Base-by-base conservation (phyloP, 1,284 basidiomycete species). In the Cystobasidiaceae sp. region DNA sequence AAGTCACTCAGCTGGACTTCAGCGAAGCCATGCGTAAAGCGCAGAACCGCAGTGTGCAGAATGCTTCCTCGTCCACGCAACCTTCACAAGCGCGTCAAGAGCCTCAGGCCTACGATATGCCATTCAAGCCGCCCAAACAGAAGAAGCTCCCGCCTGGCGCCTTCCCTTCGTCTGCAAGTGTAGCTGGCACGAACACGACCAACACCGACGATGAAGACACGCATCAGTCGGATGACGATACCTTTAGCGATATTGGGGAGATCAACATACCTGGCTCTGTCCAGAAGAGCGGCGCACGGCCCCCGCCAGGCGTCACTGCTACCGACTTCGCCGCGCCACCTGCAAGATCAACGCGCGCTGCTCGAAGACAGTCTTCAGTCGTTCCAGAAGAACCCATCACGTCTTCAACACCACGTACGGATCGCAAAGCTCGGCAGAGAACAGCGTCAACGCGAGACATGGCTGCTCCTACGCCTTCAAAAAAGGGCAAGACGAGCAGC, bases 71-170 rank as follows among this genome's bases (percentile, higher is more conserved):
- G 7, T 9, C 13, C 13, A 11, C 17, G 37, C 25, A 7, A 9
- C 19, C 28, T 6, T 34, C 56, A n/a, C n/a, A 23, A 17, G n/a
- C 19, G 17, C 43, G 45, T 19, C 28, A 59, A 33, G 44, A 46
- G 23, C 56, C 43, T 25, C 28, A 48, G 23, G 45, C 44, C 5
- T 49, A 59, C 19, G 43, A 59, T 23, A 25, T 49, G 44, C 33
- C 56, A 0, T 41, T 33, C 2, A 59, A 59, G 27, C 37, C 28
- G 23, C 41, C 37, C 11, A 55, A 33, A n/a, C n/a, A n/a, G 7
- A 55, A 44, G 52, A 32, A 34, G 28, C 43, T 64, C 9, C 61
- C 61, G 19, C 61, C 61, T 48, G 61, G 61, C 19, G 61, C 61
- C 19, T 64, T 64, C 19, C 61, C 61, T n/a, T 46, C 52, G 6